Percentiles rank a stretch among this genome's conserved stretches.
phyloP scores from a whole-genome alignment of 2,329 filamentous ascomycete species.

The Emydomyces testavorans region DNA sequence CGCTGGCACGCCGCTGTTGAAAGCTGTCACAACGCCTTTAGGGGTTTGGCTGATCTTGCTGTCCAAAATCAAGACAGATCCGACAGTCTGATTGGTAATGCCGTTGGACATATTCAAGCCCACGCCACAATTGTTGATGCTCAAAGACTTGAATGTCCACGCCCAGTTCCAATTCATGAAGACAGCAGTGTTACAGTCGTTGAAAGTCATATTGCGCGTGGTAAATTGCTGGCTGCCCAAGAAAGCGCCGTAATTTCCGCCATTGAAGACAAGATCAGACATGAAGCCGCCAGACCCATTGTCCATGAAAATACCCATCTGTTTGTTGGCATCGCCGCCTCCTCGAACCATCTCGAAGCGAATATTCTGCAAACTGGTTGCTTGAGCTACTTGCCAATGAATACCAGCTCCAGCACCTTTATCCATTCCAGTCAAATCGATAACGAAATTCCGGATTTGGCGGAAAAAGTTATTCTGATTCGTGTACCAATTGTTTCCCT shows the following conservation, averaged over 20 bases:
- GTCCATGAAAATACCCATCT: constrained; percentile 73
- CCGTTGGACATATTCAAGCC: constrained; percentile 68
- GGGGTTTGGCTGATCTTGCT: constrained; percentile 64
- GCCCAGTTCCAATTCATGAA: constrained; percentile 90
- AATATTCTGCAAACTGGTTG: constrained; percentile 69
- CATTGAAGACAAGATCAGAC: constrained; percentile 71
- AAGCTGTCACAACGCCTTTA: constrained; percentile 66
- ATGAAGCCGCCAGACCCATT: constrained; percentile 78
- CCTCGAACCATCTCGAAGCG: constrained; percentile 67
- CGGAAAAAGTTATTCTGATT: constrained; percentile 80
- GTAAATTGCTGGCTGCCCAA: constrained; percentile 83
- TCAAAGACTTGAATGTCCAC: constrained; percentile 66
- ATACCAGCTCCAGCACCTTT: constrained; percentile 54
- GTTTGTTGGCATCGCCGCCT: constrained; percentile 51
- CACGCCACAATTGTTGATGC: constrained; percentile 61
- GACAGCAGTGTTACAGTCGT: constrained; percentile 68
- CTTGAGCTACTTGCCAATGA: constrained; percentile 79
- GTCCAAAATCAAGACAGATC: constrained; percentile 74
- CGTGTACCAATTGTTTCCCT: constrained; percentile 61
- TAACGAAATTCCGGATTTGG: constrained; percentile 68
- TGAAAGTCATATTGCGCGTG: constrained; percentile 70
- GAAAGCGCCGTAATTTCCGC: constrained; percentile 65
- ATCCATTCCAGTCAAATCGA: constrained; percentile 57
- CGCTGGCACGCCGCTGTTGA: constrained; percentile 48
- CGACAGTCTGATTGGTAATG: constrained; percentile 59